Evolutionary conservation across 2,329 filamentous ascomycete species (phyloP), one percentile per base, ranked within the genome.

Genomic region (Trichoderma oligosporum): DNA sequence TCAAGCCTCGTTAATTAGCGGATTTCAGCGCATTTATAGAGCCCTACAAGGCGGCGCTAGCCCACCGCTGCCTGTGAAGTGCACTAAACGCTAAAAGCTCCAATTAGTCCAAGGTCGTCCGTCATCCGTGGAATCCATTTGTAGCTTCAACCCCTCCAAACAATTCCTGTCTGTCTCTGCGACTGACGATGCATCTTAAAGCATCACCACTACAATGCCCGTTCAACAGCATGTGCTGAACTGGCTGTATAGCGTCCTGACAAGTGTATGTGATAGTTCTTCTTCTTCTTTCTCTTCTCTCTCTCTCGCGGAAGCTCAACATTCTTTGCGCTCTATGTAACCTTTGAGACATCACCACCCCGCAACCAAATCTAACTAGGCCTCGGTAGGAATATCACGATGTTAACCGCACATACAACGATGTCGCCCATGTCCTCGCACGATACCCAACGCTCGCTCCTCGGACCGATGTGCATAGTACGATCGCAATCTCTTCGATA

Each of bases 401-500:
- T 76, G 87, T 95, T 59, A 95, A 93, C 69, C 87, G 91, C 61
- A 91, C 92, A 54, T 97, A 97, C 76, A 88, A 88, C 70, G 92
- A 97, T 74, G 86, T 95, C 65, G 92, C 89, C 61, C 87, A 91
- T 68, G 84, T 86, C 25, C 83, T 99, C 53, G 82, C 88, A 29
- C 83, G 88, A 64, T 91, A 91, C 68, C 84, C 91, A 7, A 88
- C 89, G 2, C 79, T 99, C 20, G 82, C 87, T 7, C 91, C 92
- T 24, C 84, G 89, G 65, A 99, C 94, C 60, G 92, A 97, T 72
- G 92, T 97, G 51, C 95, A 97, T 74, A 97, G 91, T 96, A 81
- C 66, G 51, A 46, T 84, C 72, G 57, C 42, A 16, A n/a, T 22
- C 31, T 27, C 12, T 38, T 1, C 7, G 7, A 38, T 36, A 8